Evolutionary conservation across 2,329 filamentous ascomycete species (phyloP).

Genomic region (Aspergillus tanneri): DNA sequence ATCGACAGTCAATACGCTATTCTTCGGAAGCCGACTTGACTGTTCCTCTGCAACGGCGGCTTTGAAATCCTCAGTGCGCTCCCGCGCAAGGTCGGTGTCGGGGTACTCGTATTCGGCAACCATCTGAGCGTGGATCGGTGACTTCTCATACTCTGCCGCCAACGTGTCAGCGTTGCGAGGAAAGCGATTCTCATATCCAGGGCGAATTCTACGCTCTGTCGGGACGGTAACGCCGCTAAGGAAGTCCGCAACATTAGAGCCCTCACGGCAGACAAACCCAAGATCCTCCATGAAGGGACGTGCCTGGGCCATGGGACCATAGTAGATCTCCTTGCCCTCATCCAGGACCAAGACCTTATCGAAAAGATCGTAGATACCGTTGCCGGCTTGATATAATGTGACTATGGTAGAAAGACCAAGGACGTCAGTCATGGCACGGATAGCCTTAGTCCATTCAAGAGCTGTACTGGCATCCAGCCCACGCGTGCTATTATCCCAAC

Average conservation of each 20-base stretch:
- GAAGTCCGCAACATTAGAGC: slow-evolving; percentile 64
- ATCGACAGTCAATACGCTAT: slow-evolving; percentile 57
- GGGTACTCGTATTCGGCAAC: slow-evolving; percentile 59
- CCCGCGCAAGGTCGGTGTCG: slow-evolving; percentile 48
- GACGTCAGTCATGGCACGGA: slow-evolving; percentile 65
- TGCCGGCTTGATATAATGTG: slow-evolving; percentile 68
- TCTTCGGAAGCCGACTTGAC: slow-evolving; percentile 52
- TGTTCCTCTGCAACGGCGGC: slow-evolving; percentile 56
- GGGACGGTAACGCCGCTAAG: slow-evolving; percentile 64
- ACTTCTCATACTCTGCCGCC: slow-evolving; percentile 52
- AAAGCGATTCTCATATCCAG: slow-evolving; percentile 46
- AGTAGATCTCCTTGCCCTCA: slow-evolving; percentile 65
- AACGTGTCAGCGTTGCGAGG: slow-evolving; percentile 48
- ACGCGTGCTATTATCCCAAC: slow-evolving; percentile 67
- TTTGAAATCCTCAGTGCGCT: slow-evolving; percentile 55
- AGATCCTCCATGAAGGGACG: slow-evolving; percentile 63
- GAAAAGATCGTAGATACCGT: slow-evolving; percentile 68
- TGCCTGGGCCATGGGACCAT: slow-evolving; percentile 60
- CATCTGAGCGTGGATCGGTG: slow-evolving; percentile 53
- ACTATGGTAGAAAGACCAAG: slow-evolving; percentile 61
- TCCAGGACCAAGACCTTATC: slow-evolving; percentile 70
- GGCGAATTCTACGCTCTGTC: slow-evolving; percentile 47
- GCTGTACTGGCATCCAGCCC: slow-evolving; percentile 67
- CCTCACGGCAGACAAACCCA: slow-evolving; percentile 62
- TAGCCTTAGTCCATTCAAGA: slow-evolving; percentile 59